Evolutionary conservation across 2,329 filamentous ascomycete species (phyloP), one percentile per base, ranked within the genome.

Genomic region (Clonostachys rosea): DNA sequence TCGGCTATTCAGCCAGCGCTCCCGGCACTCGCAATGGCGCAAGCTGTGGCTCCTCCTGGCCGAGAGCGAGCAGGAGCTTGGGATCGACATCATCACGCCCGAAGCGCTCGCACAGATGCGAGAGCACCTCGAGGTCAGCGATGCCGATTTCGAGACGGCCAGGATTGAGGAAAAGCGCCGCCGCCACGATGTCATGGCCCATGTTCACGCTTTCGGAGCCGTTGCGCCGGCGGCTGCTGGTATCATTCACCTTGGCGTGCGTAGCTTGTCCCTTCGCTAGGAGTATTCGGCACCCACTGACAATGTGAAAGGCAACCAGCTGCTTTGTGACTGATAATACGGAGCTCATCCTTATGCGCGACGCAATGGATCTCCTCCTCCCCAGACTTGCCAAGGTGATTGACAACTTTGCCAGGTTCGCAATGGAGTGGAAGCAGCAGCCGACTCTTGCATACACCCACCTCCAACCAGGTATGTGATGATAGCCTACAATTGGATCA

Each of bases 1-100:
- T 58, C 76, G 79, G 54, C 81, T 96, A 51, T 96, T 96, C 75
- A 86, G 84, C 56, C 81, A 85, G 49, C 81, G 89, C 40, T 85
- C 82, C 46, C 79, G 90, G 33, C 83, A 84, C 65, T 84, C 81
- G 40, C 90, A 83, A 47, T 95, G 90, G 90, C 83, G 91, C 53
- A 78, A 88, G 63, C 81, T 96, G 16, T 96, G 91, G 91, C 73
- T 92, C 41, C 84, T 78, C 69, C 85, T 96, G 11, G 91, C 91
- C 20, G 86, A 95, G 73, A 76, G 79, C 10, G 86, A 96, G 73
- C 84, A 84, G 64, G 86, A 91, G 65, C 78, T 95, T 3, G 90
- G 90, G 4, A 79, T 95, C 42, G 71, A 79, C 9, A 63, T 69
- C 41, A 91, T 96, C 61, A 83, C 80, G 13, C 66, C 78, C 17